Evolutionary conservation across 306 rosid species (phyloP), one percentile per base, ranked within the genome.

Genomic region (Purshia tridentata): DNA sequence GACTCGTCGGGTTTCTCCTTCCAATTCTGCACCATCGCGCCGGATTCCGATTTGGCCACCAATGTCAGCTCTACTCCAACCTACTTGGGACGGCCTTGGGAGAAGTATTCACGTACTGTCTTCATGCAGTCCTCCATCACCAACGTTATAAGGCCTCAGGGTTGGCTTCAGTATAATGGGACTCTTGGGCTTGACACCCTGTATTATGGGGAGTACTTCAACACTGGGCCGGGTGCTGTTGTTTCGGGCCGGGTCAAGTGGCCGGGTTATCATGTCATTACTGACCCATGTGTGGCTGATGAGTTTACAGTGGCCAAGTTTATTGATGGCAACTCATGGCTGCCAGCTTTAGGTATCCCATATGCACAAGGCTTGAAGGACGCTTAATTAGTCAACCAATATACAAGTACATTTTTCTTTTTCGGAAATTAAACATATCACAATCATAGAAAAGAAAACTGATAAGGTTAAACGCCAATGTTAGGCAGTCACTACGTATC

Each of bases 41-140:
- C 64, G 7, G 60, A 56, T 29, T 1, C 42, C 6, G 55, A 55
- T 37, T 14, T 8, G 51, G 50, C 4, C 16, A 40, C 18, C 6
- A 20, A 53, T 14, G 11, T 53, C 18, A 52, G 9, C 9, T 14
- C 51, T 10, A 6, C 63, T 16, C 44, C 44, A 0, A 73, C 54
- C 13, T 76, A 76, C 69, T 54, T 76, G 2, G 75, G 75, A 39
- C 62, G 64, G 4, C 68, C 64, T 0, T 76, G 80, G 80, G 70
- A 70, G 0, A 16, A 3, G 8, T 69, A 46, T 64, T 71, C 80
- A 16, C 46, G 65, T 16, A 60, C 80, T 0, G 39, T 76, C 0
- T 68, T 76, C 53, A 76, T 76, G 69, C 52, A 76, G 35, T 47
- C 69, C 5, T 19, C 5, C 11, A 42, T 63, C 2, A 45, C 23